phyloP scores from a whole-genome alignment of 2,329 filamentous ascomycete genomes.

The Polychaeton citri region DNA sequence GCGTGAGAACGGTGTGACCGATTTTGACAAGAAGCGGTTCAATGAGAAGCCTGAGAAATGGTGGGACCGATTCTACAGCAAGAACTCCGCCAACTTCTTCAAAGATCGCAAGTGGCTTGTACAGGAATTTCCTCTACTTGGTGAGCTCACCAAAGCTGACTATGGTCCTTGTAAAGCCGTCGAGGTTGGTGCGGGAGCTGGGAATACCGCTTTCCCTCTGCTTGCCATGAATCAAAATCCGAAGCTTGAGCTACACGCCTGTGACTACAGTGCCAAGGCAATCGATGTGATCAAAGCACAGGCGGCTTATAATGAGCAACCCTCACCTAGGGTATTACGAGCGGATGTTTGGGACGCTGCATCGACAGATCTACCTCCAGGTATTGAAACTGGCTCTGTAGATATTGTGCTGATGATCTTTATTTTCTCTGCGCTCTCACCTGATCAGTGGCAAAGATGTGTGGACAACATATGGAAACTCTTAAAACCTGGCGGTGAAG shows the following conservation, averaged over 20 bases:
- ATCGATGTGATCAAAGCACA: constrained; percentile 82
- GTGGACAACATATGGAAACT: constrained; percentile 69
- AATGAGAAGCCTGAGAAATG: constrained; percentile 84
- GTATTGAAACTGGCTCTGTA: constrained; percentile 62
- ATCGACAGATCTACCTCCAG: constrained; percentile 55
- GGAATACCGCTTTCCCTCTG: constrained; percentile 92
- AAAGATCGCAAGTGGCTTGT: constrained; percentile 96
- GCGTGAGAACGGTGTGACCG: constrained; percentile 71
- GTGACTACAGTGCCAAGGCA: constrained; percentile 90
- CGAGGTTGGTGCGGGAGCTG: constrained; percentile 88
- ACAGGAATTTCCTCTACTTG: constrained; percentile 88
- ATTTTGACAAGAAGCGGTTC: constrained; percentile 86
- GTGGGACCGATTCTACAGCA: constrained; percentile 98
- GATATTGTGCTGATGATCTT: constrained; percentile 93
- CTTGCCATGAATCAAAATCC: constrained; percentile 73
- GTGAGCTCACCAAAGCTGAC: constrained; percentile 55
- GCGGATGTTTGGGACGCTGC: constrained; percentile 94
- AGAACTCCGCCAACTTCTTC: constrained; percentile 96
- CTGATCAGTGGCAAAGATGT: constrained; percentile 69
- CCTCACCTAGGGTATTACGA: constrained; percentile 45
- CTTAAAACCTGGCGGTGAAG: constrained; percentile 82
- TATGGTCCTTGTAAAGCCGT: constrained; percentile 60
- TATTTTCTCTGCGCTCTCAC: constrained; percentile 86
- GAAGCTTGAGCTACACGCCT: constrained; percentile 73
- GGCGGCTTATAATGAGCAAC: constrained; percentile 53